phyloP scores from a whole-genome alignment of 2,329 filamentous ascomycete species.

The Hypoxylon sp. region DNA sequence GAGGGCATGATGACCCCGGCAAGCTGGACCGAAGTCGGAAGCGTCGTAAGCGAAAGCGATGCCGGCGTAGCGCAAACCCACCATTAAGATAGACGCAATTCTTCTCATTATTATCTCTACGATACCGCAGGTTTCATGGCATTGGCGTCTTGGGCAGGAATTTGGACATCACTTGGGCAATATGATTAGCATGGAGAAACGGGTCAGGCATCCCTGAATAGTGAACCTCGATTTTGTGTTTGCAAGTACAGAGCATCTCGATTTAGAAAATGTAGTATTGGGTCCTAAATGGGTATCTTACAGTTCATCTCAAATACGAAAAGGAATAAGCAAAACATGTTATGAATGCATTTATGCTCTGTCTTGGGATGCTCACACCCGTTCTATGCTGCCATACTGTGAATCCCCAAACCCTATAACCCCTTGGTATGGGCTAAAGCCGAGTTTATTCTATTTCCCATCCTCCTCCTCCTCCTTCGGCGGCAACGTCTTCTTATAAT shows the following conservation, averaged over 20 bases:
- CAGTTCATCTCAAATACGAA: conserved; percentile 20
- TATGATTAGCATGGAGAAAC: conserved; percentile 33
- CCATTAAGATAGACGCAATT: conserved; percentile 47
- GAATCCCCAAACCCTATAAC: background rate
- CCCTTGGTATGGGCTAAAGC: background rate
- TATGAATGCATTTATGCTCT: background rate
- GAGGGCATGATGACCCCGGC: conserved; percentile 72
- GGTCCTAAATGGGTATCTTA: conserved; percentile 35
- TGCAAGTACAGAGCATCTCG: conserved; percentile 22
- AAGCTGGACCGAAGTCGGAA: conserved; percentile 77
- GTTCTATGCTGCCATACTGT: background rate
- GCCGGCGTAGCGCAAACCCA: conserved; percentile 56
- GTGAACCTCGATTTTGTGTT: conserved; percentile 21
- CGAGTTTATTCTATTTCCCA: conserved; percentile 22
- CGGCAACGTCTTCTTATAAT: conserved; percentile 70
- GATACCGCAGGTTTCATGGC: conserved; percentile 37
- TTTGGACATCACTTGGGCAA: conserved; percentile 27
- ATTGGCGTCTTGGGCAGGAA: conserved; percentile 40
- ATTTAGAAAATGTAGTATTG: conserved; percentile 28
- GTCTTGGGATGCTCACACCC: background rate
- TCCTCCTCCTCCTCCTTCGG: conserved; percentile 38
- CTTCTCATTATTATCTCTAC: conserved; percentile 32
- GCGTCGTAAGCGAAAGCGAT: conserved; percentile 72
- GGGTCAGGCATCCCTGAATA: conserved; percentile 23
- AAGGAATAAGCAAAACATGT: background rate